Conservation (phyloP, 768 basidiomycete genomes). For the Trametes maxima region DNA sequence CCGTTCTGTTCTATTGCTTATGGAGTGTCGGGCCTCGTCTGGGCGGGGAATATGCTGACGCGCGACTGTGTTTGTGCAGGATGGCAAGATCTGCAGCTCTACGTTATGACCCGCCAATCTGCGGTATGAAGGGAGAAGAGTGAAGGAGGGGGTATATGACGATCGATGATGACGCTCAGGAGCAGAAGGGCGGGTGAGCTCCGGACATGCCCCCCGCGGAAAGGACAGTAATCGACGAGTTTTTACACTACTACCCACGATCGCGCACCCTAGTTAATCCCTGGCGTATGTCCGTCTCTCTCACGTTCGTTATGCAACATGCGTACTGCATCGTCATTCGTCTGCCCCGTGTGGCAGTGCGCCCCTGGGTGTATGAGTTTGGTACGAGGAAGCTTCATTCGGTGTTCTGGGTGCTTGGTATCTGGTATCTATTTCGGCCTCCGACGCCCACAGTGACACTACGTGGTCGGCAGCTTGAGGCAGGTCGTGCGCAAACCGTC, state of each 20-base stretch:
- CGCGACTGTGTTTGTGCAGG: constrained; percentile 41
- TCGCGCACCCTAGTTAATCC: constrained; percentile 13
- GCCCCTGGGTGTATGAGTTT: neutral
- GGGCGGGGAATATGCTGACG: constrained; percentile 1
- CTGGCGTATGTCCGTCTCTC: constrained; percentile 25
- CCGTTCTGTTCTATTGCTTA: constrained; percentile 1
- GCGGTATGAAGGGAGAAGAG: constrained; percentile 53
- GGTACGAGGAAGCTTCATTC: neutral
- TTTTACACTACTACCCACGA: constrained; percentile 19
- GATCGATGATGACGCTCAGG: neutral
- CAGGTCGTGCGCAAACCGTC: constrained; percentile 78
- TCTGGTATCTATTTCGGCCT: too few species aligned
- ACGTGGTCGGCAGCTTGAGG: constrained; percentile 67
- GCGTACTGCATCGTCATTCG: neutral
- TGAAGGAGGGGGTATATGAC: neutral
- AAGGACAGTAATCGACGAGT: constrained; percentile 15
- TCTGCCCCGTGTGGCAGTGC: too few species aligned
- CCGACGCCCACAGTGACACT: too few species aligned
- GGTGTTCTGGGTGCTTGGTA: neutral
- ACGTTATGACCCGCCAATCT: constrained; percentile 76
- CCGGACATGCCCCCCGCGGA: constrained; percentile 4
- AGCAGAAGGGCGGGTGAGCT: neutral
- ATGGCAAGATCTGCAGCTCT: constrained; percentile 80
- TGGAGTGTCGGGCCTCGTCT: neutral
- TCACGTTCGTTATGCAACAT: constrained; percentile 27